A percentile compares a stretch with the other conserved stretches of the same genome.
Conservation (phyloP, 192 early-diverging fungal species). For the Backusella westeae region DNA sequence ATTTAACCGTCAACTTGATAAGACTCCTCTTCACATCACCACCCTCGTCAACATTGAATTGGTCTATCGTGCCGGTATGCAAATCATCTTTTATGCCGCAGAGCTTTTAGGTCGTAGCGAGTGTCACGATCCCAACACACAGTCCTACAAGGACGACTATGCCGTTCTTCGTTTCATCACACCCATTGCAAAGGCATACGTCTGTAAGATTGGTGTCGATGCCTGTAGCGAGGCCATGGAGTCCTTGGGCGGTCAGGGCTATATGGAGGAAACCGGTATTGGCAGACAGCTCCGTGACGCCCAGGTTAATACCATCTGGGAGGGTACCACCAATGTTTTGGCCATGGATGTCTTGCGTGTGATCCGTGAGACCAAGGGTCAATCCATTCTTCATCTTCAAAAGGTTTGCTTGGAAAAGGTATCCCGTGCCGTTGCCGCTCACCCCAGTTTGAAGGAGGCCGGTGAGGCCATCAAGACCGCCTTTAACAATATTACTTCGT, state of each 20-base stretch:
- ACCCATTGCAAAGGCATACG: conserved; percentile 63
- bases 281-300: conserved; percentile 57
- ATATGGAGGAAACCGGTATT: conserved; percentile 73
- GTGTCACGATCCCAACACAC: conserved; percentile 16
- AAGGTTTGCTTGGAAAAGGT: conserved; percentile 7
- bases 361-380: conserved; percentile 46
- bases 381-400: conserved; percentile 38
- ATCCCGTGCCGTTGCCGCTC: neutral
- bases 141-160: conserved; percentile 22
- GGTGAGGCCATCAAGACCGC: conserved; percentile 29
- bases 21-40: conserved; percentile 59
- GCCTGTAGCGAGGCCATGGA: conserved; percentile 62
- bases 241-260: conserved; percentile 68
- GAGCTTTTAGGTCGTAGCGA: conserved; percentile 58
- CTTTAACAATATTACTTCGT: conserved; percentile 18
- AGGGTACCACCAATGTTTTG: conserved; percentile 71
- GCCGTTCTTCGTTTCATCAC: conserved; percentile 63
- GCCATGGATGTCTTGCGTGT: conserved; percentile 61
- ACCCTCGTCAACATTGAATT: conserved; percentile 61
- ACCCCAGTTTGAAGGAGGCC: conserved; percentile 14
- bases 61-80: conserved; percentile 45
- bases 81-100: conserved; percentile 55
- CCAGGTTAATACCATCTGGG: conserved; percentile 73
- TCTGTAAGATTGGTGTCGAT: conserved; percentile 44
- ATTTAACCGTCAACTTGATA: conserved; percentile 44